Conservation (phyloP, 106 monocot genomes). For the Platanthera zijinensis region DNA sequence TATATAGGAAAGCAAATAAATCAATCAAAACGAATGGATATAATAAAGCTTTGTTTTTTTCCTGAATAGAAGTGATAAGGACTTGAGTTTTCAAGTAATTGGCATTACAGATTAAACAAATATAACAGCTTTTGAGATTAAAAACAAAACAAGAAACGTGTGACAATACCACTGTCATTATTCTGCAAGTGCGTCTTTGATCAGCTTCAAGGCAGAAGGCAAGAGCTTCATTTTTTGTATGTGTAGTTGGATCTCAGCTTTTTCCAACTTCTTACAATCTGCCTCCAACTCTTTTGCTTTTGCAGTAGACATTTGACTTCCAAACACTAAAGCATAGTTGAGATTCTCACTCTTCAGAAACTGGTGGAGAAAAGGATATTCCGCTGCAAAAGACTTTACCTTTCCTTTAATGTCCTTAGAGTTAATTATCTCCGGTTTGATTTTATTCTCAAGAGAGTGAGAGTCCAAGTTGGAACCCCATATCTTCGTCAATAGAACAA, state of each 20-base stretch:
- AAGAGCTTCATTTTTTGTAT: background rate
- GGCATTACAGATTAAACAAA: background rate
- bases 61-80: background rate
- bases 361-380: slow-evolving; percentile 4
- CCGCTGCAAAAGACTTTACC: background rate
- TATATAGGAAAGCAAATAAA: background rate
- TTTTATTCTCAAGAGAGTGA: background rate
- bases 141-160: background rate
- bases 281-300: slow-evolving; percentile 3
- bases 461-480: background rate
- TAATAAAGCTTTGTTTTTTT: background rate
- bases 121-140: background rate
- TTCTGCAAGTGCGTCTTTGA: background rate
- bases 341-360: background rate
- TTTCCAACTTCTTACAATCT: background rate
- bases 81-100: background rate
- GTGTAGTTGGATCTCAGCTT: slow-evolving; percentile 3
- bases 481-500: background rate
- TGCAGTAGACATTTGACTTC: background rate
- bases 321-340: no score
- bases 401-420: background rate
- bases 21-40: background rate
- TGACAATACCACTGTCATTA: background rate
- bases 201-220: slow-evolving; percentile 2
- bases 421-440: background rate